These are phyloP conservation scores for Sporisorium exsertum DNA, from an alignment of 1,284 basidiomycete species.

Conservation along the genomic window DNA sequence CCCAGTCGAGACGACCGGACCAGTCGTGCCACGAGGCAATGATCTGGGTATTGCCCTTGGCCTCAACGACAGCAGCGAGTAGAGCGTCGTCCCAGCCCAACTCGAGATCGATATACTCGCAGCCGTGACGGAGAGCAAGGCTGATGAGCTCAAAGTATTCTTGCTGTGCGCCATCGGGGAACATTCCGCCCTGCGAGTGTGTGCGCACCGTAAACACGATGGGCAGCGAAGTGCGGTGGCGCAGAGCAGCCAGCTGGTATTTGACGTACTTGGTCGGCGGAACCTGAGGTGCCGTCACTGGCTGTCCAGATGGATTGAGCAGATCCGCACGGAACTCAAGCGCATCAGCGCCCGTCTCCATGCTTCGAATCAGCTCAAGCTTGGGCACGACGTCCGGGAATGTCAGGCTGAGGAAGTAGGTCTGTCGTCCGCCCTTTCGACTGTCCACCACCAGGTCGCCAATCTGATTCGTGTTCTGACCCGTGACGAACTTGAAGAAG, in stretches of 20 bases:
- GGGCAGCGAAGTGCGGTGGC: constrained; percentile 82
- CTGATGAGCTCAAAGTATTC: constrained; percentile 83
- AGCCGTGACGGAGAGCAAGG: constrained; percentile 83
- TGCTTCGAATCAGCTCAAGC: constrained; percentile 77
- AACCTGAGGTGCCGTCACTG: constrained; percentile 72
- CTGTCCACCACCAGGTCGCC: constrained; percentile 71
- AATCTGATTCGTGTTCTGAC: constrained; percentile 77
- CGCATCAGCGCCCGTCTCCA: constrained; percentile 88
- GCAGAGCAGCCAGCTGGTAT: constrained; percentile 82
- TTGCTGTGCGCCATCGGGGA: constrained; percentile 81
- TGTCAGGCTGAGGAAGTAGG: constrained; percentile 92
- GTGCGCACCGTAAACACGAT: constrained; percentile 93
- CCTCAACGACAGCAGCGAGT: constrained; percentile 75
- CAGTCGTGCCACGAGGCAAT: constrained; percentile 96
- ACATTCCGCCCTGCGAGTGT: constrained; percentile 87
- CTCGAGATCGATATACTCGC: constrained; percentile 95
- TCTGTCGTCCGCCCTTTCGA: constrained; percentile 65
- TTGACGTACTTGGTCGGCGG: constrained; percentile 82
- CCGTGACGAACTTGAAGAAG: constrained; percentile 91
- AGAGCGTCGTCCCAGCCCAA: constrained; percentile 78
- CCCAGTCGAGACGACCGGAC: constrained; percentile 87
- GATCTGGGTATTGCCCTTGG: constrained; percentile 81
- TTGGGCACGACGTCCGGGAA: constrained; percentile 86
- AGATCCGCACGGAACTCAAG: constrained; percentile 94
- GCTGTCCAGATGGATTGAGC: constrained; percentile 74